Evolutionary conservation across 805 yeast genomes (phyloP).

Genomic region (Priceomyces castillae): DNA sequence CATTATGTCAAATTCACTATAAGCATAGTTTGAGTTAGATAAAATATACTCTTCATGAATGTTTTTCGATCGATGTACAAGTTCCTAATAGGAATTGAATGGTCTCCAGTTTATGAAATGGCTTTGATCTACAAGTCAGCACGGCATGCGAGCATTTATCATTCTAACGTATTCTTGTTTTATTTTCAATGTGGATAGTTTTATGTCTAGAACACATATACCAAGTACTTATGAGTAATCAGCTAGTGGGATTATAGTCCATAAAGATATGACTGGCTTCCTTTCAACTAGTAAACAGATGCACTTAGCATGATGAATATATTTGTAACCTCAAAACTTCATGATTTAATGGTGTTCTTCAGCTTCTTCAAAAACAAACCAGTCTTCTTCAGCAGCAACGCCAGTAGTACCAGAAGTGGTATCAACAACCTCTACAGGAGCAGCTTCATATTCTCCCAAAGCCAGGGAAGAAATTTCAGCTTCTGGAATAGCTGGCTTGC

Average conservation of each 20-base stretch:
- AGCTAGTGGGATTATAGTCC: neutral
- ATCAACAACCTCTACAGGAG: conserved; percentile 67
- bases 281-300: neutral
- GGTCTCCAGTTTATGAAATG: no score
- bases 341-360: conserved; percentile 48
- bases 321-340: neutral
- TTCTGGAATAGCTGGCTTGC: conserved; percentile 72
- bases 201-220: conserved; percentile 1
- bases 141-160: no score
- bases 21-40: no score
- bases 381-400: conserved; percentile 60
- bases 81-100: no score
- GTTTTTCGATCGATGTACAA: no score
- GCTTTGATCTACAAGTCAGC: no score
- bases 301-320: neutral
- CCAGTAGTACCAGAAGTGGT: conserved; percentile 33
- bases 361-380: conserved; percentile 76
- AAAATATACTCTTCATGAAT: no score
- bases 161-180: neutral
- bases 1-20: no score
- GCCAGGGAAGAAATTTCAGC: conserved; percentile 69
- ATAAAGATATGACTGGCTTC: neutral
- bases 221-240: neutral
- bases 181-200: neutral
- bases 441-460: conserved; percentile 62